Evolutionary conservation across 148 eudicot species (phyloP), one percentile per base, ranked within the genome.

Genomic region (Camellia japonica): DNA sequence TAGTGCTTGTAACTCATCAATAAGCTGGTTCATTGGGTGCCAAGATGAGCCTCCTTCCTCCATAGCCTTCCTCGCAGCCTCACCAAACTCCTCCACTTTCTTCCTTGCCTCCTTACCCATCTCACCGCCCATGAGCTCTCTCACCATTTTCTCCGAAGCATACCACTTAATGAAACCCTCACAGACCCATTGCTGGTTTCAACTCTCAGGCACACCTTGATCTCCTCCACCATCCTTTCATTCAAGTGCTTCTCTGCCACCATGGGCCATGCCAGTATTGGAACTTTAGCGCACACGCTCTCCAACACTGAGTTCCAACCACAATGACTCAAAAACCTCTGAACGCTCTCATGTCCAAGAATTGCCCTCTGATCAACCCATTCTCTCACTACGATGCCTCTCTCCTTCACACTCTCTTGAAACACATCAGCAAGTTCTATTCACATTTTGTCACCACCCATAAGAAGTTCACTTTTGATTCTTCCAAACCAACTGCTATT

Each of bases 251-350:
- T 92, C 49, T 94, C 98, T 1, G 95, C 98, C 89, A 91, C 83
- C 86, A 91, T 86, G 1, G 97, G 98, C 93, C 93, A 90, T 0
- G 91, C 92, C 30, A 94, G 78, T 44, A 94, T 88, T 0, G 98
- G 95, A 3, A 90, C 92, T 11, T 80, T 81, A 0, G 92, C 90
- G 14, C 92, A 94, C 38, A 90, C 74, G 74, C 94, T 90, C 76
- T 94, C 98, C 16, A 83, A 14, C 4, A 84, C 86, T 9, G 98
- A 94, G 85, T 92, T 94, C 98, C 98, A 90, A 2, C 98, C 95
- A 42, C 97, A 92, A 30, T 94, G 98, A 78, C 92, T 92, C 56
- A 94, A 15, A 80, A 90, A 91, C 5, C 97, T 93, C 19, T 76
- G 68, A 0, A 90, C 85, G 6, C 78, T 77, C 42, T 70, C 77